Base-by-base conservation (phyloP, 768 basidiomycete species). In the Podaxis sp. region DNA sequence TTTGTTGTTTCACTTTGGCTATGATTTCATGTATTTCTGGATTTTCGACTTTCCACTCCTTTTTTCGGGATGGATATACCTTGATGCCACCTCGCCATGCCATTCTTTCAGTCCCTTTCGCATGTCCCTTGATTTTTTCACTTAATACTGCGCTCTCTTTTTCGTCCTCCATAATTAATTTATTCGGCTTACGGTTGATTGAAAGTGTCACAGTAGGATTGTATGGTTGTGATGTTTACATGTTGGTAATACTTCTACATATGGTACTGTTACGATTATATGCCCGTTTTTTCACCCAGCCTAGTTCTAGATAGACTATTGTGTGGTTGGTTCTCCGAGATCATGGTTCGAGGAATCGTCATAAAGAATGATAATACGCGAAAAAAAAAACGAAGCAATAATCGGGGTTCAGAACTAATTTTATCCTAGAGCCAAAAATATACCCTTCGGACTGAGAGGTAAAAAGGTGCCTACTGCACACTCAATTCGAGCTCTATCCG, bases 261-360 rank as follows among this genome's bases (percentile, higher is more conserved):
- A 62, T 17, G 30, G 53, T 61, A 61, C 52, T 61, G 60, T 30
- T 48, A 62, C 60, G 44, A 51, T 60, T 52, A 60, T 40, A 60
- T 51, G 36, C 15, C 7, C 44, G 20, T 20, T 20, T 46, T 20
- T 5, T 46, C n/a, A 8, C 22, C 17, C 15, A 30, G 24, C 44
- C 33, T 58, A 20, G 28, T 12, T 30, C 38, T 38, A 7, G 10
- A 38, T 17, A 20, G 46, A 58, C 57, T 48, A 60, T 51, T 60
- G 46, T 51, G 49, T 28, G 38, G 13, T 24, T 50, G 33, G 5
- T n/a, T 46, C 7, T 22, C 13, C 10, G 15, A 46, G 8, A 6
- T n/a, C 15, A 2, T 17, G 17, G 20, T 17, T 7, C 7, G 44
- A 20, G n/a, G 10, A 22, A 20, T n/a, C n/a, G 20, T 17, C 44